These are phyloP conservation scores for Moesziomyces parantarcticus DNA, from an alignment of 1,284 basidiomycete species.

Conservation along the genomic window DNA sequence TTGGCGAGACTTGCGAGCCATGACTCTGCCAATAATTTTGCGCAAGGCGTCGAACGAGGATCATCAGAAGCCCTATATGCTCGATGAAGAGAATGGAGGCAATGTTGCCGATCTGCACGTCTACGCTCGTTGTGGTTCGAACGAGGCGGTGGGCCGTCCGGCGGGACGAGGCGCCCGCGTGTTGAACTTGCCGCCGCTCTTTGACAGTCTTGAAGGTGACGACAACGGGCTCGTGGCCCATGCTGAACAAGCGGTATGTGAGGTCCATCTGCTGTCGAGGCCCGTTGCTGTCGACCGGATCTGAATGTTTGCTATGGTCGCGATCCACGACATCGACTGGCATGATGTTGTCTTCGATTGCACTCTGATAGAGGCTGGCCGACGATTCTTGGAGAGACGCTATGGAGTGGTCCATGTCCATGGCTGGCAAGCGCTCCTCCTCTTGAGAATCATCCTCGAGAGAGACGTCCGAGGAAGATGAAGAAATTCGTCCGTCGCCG, in stretches of 20 bases:
- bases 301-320: background rate
- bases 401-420: conserved; percentile 12
- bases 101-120: conserved; percentile 32
- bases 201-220: conserved; percentile 32
- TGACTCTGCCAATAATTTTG: background rate
- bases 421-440: background rate
- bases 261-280: too few species aligned
- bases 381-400: conserved; percentile 29
- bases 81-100: conserved; percentile 31
- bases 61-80: conserved; percentile 24
- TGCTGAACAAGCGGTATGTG: conserved; percentile 22
- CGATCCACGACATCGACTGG: background rate
- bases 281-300: background rate
- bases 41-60: conserved; percentile 1
- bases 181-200: conserved; percentile 19
- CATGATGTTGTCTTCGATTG: conserved; percentile 14
- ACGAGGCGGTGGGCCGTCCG: conserved; percentile 21
- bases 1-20: background rate
- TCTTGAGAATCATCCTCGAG: background rate
- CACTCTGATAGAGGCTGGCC: conserved; percentile 45
- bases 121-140: conserved; percentile 20
- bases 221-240: conserved; percentile 21
- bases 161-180: conserved; percentile 9
- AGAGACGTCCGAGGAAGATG: conserved; percentile 29
- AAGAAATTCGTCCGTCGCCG: conserved; percentile 3